These are phyloP conservation scores for Mucor lusitanicus DNA, from an alignment of 371 early-diverging fungal species.

Conservation along the genomic window DNA sequence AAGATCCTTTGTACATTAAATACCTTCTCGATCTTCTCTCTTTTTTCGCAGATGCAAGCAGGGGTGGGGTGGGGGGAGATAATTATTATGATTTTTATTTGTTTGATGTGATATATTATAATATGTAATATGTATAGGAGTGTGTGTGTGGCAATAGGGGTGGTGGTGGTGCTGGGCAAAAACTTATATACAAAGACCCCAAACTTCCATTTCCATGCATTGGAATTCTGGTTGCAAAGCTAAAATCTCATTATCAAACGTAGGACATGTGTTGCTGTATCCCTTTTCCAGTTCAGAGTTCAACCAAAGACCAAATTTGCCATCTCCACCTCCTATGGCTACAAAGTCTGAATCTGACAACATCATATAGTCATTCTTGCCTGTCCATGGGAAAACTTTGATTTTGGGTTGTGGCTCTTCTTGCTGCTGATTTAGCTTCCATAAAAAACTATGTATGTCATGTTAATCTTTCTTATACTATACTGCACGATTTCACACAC, in stretches of 20 bases:
- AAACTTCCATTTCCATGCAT: slow-evolving; percentile 43
- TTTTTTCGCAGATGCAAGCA: neutral
- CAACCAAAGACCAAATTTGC: slow-evolving; percentile 90
- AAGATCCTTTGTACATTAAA: neutral
- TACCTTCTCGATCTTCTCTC: neutral
- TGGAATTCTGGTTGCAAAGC: slow-evolving; percentile 38
- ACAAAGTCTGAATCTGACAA: slow-evolving; percentile 81
- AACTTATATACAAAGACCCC: slow-evolving; percentile 29
- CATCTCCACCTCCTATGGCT: slow-evolving; percentile 92
- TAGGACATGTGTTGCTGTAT: slow-evolving; percentile 77
- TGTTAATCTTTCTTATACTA: neutral
- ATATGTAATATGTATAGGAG: neutral
- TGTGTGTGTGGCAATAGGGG: neutral
- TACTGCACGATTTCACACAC: neutral
- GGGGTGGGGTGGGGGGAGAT: neutral
- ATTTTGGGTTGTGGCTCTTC: slow-evolving; percentile 31
- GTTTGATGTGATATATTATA: neutral
- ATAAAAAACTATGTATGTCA: slow-evolving; percentile 69
- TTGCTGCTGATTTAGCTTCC: slow-evolving; percentile 55
- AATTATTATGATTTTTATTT: neutral
- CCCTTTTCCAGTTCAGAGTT: slow-evolving; percentile 86
- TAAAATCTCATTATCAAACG: slow-evolving; percentile 85
- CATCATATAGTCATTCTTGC: slow-evolving; percentile 88
- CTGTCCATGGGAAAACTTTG: slow-evolving; percentile 80
- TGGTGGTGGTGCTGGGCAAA: neutral